Base-by-base conservation (phyloP, 2,329 filamentous ascomycete genomes). In the Corniculantispora saksenae region DNA sequence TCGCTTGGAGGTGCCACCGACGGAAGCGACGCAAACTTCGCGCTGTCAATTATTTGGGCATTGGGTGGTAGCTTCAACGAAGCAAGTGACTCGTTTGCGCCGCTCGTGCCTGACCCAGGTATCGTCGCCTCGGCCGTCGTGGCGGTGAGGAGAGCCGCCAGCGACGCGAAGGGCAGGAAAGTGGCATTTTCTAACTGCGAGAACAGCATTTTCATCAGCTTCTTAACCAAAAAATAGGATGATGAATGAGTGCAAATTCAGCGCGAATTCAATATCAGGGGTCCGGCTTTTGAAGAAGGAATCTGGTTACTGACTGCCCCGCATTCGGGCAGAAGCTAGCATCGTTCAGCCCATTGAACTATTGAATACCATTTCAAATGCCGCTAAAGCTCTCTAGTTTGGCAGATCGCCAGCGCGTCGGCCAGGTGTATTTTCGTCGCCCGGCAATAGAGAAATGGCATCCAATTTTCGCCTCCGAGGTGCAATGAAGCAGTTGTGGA, bases 1-100 rank as follows among this genome's bases (percentile, higher is more conserved):
- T 62, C 58, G 38, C 51, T 54, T 8, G 58, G 40, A 13, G 63
- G 63, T 7, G 50, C 13, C 54, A 65, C 56, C 75, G 81, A 56
- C 0, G 19, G 19, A 3, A 32, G 13, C 6, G 61, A 55, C 19
- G 32, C 58, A 32, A 35, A 60, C 2, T 40, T 53, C 19, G 48
- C 23, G 21, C n/a, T n/a, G 21, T 47, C 23, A 29, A 32, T 64
- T 2, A 40, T n/a, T 13, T 19, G 25, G 15, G 43, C 23, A 4
- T 27, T 40, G 13, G 29, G 13, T 15, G 23, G 38, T 38, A 62
- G n/a, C 9, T 15, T 45, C 12, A n/a, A 8, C 13, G 50, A 17
- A 23, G 12, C 17, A 8, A 45, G 17, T 5, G 45, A 35, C 35
- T 29, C 17, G 25, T 13, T 48, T 19, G 21, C 23, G 29, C 47